A percentile compares a stretch with the other conserved stretches of the same genome.
phyloP scores from a whole-genome alignment of 768 basidiomycete genomes.

The Tephrocybe sp. region DNA sequence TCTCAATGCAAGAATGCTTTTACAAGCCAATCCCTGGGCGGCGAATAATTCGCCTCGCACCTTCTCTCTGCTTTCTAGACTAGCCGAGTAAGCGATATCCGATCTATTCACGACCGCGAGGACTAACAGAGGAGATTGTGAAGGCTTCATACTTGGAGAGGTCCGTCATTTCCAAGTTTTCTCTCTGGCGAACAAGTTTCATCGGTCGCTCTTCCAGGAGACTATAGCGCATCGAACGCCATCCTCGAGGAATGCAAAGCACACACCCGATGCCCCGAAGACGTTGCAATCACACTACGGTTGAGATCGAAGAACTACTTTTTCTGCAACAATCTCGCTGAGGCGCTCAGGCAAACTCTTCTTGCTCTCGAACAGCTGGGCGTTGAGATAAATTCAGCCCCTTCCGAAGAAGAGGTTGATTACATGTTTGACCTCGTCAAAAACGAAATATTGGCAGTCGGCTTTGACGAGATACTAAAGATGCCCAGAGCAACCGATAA shows the following conservation, averaged over 20 bases:
- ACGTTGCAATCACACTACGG: conserved; percentile 55
- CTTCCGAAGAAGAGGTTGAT: conserved; percentile 55
- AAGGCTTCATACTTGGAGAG: conserved; percentile 69
- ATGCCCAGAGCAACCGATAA: conserved; percentile 63
- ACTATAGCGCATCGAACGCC: conserved; percentile 50
- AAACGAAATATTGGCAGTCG: conserved; percentile 67
- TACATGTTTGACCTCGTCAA: conserved; percentile 70
- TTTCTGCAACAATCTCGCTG: conserved; percentile 53
- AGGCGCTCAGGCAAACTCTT: conserved; percentile 59
- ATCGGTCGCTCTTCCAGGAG: conserved; percentile 39
- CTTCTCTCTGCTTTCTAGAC: conserved; percentile 51
- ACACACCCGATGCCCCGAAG: conserved; percentile 49
- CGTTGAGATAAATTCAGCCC: conserved; percentile 55
- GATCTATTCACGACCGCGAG: not conserved
- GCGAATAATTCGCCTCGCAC: conserved; percentile 46
- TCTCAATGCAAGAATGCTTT: conserved; percentile 54
- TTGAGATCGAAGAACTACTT: conserved; percentile 65
- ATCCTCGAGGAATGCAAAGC: conserved; percentile 55
- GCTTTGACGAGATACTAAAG: conserved; percentile 64
- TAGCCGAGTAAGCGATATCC: conserved; percentile 55
- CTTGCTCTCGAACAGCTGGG: conserved; percentile 60
- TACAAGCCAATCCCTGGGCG: conserved; percentile 55
- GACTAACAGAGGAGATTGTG: not conserved
- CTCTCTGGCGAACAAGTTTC: no score
- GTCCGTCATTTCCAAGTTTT: no score